A percentile compares a stretch with the other conserved stretches of the same genome.
These are phyloP conservation scores for Nigrospora oryzae DNA, from an alignment of 2,329 filamentous ascomycete genomes.

Conservation along the genomic window DNA sequence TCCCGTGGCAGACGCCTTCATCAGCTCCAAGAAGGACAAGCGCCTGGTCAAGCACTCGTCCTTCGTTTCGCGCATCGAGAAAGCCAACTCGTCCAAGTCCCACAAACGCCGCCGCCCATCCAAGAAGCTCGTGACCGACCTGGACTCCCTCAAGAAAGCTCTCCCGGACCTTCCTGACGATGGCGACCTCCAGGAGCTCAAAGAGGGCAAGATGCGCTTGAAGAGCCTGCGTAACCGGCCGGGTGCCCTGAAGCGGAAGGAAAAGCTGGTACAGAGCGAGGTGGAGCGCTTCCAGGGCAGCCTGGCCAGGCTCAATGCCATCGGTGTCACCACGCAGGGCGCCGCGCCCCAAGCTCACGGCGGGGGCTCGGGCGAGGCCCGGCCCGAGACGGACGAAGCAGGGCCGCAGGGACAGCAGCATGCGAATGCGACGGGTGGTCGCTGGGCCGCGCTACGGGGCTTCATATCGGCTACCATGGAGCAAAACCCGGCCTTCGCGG, in stretches of 20 bases:
- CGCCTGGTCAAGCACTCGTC: conserved; percentile 71
- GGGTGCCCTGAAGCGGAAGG: conserved; percentile 77
- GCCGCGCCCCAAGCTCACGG: conserved; percentile 1
- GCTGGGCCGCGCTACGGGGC: conserved; percentile 74
- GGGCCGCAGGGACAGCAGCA: conserved; percentile 9
- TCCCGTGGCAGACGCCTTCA: conserved; percentile 46
- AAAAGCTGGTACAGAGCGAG: conserved; percentile 71
- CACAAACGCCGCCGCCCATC: conserved; percentile 59
- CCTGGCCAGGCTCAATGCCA: conserved; percentile 61
- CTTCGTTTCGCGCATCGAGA: conserved; percentile 70
- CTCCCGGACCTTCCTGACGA: conserved; percentile 54
- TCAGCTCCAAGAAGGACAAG: conserved; percentile 75
- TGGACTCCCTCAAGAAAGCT: conserved; percentile 72
- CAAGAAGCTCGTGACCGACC: conserved; percentile 70
- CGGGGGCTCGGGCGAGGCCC: conserved; percentile 3
- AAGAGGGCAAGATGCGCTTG: conserved; percentile 58
- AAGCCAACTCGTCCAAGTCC: conserved; percentile 37
- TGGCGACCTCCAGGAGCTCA: conserved; percentile 33
- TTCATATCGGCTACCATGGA: conserved; percentile 88
- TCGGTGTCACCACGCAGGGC: conserved; percentile 12
- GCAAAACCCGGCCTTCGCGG: conserved; percentile 68
- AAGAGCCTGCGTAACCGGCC: conserved; percentile 67
- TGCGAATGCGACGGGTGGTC: conserved; percentile 36
- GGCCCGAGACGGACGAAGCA: conserved; percentile 1
- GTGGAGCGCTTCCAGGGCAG: conserved; percentile 77